Conservation (phyloP, 495 filamentous ascomycete species). For the Venustampulla echinocandica region DNA sequence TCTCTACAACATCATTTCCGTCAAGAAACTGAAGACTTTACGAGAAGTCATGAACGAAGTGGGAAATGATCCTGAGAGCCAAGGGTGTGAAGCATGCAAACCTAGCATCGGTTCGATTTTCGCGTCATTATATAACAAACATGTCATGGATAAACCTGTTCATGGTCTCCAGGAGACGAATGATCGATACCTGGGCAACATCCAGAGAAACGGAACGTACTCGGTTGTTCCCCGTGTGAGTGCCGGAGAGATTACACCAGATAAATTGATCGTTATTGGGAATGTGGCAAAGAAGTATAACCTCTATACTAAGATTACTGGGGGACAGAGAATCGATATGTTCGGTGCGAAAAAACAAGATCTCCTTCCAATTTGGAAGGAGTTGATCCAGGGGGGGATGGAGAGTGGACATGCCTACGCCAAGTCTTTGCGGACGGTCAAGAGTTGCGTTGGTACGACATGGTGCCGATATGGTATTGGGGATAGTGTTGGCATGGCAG, state of each 20-base stretch:
- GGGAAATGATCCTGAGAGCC: constrained; percentile 62
- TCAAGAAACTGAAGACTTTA: constrained; percentile 71
- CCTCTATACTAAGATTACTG: constrained; percentile 92
- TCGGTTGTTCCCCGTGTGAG: constrained; percentile 81
- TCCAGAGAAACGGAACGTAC: constrained; percentile 90
- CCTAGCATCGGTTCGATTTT: constrained; percentile 81
- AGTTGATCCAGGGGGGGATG: constrained; percentile 82
- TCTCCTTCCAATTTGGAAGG: constrained; percentile 80
- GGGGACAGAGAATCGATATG: constrained; percentile 92
- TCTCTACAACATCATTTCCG: constrained; percentile 80
- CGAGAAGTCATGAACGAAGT: constrained; percentile 73
- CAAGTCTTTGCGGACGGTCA: constrained; percentile 85
- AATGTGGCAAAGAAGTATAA: constrained; percentile 82
- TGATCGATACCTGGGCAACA: constrained; percentile 87
- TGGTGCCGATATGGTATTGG: constrained; percentile 94
- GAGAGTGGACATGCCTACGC: constrained; percentile 94
- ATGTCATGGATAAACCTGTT: constrained; percentile 66
- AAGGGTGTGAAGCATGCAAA: constrained; percentile 92
- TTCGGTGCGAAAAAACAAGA: constrained; percentile 92
- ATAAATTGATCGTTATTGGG: constrained; percentile 83
- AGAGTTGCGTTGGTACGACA: constrained; percentile 89
- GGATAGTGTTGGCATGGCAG: constrained; percentile 95
- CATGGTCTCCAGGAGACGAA: constrained; percentile 92
- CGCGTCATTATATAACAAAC: constrained; percentile 74
- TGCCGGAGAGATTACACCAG: constrained; percentile 85